phyloP scores from a whole-genome alignment of 306 rosid genomes.

The Malus fusca region DNA sequence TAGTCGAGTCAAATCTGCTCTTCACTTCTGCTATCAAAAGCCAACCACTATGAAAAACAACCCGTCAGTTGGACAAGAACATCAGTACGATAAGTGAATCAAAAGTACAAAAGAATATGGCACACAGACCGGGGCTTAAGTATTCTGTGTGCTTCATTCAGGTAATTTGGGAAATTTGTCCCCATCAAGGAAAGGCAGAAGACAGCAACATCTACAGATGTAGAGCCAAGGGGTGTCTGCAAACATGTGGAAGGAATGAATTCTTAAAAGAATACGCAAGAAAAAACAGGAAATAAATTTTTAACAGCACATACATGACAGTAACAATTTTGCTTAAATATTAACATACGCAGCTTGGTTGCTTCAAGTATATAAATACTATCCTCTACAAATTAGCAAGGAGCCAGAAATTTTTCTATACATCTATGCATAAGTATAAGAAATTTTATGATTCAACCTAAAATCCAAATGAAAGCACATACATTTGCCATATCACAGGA shows the following conservation, averaged over 20 bases:
- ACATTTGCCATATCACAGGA: slow-evolving; percentile 93
- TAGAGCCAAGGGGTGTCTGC: slow-evolving; percentile 63
- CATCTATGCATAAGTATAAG: neutral
- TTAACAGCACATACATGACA: neutral
- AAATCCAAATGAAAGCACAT: slow-evolving; percentile 22
- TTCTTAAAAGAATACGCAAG: neutral
- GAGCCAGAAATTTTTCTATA: neutral
- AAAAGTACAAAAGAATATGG: neutral
- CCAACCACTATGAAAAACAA: slow-evolving; percentile 58
- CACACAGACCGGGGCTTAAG: slow-evolving; percentile 62
- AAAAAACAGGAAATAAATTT: neutral
- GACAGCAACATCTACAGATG: slow-evolving; percentile 70
- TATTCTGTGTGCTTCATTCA: slow-evolving; percentile 69
- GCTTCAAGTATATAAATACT: neutral
- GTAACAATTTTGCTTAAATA: neutral
- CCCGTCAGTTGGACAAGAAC: slow-evolving; percentile 11
- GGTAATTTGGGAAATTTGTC: slow-evolving; percentile 61
- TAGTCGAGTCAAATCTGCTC: slow-evolving; percentile 83
- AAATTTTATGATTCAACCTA: neutral
- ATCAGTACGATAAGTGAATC: neutral
- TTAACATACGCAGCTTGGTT: neutral
- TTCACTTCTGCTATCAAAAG: slow-evolving; percentile 94
- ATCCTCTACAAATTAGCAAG: neutral
- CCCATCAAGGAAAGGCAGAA: slow-evolving; percentile 96
- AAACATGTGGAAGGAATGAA: slow-evolving; percentile 12